Base-by-base conservation (phyloP, 441 rosid genomes). In the Hypseocharis bilobata region DNA sequence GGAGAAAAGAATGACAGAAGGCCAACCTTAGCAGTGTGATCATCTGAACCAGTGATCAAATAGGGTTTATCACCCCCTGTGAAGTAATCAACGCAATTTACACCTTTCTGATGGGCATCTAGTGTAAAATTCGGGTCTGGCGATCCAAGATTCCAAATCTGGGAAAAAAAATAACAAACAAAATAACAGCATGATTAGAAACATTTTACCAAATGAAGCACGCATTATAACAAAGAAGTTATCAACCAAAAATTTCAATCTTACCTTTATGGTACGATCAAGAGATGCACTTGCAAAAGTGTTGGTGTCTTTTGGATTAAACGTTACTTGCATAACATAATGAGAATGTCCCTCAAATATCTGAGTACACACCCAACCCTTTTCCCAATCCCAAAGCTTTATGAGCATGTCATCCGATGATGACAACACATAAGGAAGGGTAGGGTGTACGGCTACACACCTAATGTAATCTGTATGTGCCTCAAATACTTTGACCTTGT, bases 111-210 rank as follows among this genome's bases (percentile, higher is more conserved):
- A 82, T 92, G 97, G 13, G 92, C 95, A 71, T 90, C 97, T 72
- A 92, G 67, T 3, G 96, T 88, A 75, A 88, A 90, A 78, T 88
- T 93, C 64, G 98, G 96, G 69, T 85, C 88, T 13, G 95, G 88
- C 56, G 98, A 93, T 66, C 94, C 97, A 76, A 93, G 86, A 78
- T 88, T 88, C 98, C 98, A 93, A 60, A 91, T 87, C 97, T 93
- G 79, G 62, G 54, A 20, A 73, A 49, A 36, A 38, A 60, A 36
- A 27, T 47, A 55, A 76, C 38, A 63, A 57, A 55, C 38, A 3
- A 5, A 57, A 27, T 57, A 52, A 30, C 51, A 34, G 60, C 11
- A 56, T 34, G 14, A 68, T 61, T 57, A 74, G 59, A 38, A 60
- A 52, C 28, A 49, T 19, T 47, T 62, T 0, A 40, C 28, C 59